Evolutionary conservation across 768 basidiomycete species (phyloP).

Genomic region (Glaciozyma martinii): DNA sequence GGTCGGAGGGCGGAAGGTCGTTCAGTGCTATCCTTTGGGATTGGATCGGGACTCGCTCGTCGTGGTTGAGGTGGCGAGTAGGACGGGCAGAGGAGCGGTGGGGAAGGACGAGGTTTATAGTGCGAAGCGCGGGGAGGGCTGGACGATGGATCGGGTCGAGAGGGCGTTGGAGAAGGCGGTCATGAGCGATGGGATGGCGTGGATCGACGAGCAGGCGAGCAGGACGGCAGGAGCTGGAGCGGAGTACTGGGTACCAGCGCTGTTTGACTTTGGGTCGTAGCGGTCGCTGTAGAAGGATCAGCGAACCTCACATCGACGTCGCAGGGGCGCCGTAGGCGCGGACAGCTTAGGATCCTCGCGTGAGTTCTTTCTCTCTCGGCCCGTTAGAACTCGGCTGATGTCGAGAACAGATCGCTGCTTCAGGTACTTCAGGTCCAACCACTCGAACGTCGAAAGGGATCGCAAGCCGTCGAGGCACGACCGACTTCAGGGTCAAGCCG

Average conservation of each 20-base stretch:
- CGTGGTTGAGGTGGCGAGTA: conserved; percentile 54
- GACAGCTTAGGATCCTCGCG: too few relatives aligned
- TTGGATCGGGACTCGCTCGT: conserved; percentile 81
- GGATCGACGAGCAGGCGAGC: conserved; percentile 86
- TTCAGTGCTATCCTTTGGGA: conserved; percentile 80
- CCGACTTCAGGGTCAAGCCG: too few relatives aligned
- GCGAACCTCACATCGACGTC: too few relatives aligned
- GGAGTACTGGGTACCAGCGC: conserved; percentile 80
- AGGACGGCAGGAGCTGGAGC: background rate
- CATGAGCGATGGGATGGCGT: conserved; percentile 79
- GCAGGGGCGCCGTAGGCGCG: too few relatives aligned
- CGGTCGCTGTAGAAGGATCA: too few relatives aligned
- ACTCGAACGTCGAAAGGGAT: too few relatives aligned
- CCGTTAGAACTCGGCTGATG: too few relatives aligned
- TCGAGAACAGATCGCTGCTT: too few relatives aligned
- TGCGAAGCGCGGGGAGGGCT: conserved; percentile 53
- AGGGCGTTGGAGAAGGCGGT: conserved; percentile 83
- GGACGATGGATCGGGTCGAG: conserved; percentile 67
- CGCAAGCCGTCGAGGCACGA: too few relatives aligned
- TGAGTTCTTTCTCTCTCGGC: too few relatives aligned
- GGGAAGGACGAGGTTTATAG: conserved; percentile 18
- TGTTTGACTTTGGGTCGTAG: conserved; percentile 51
- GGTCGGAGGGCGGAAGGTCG: conserved; percentile 63
- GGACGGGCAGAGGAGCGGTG: conserved; percentile 27
- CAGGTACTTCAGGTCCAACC: too few relatives aligned